These are phyloP conservation scores for Apiospora aurea DNA, from an alignment of 2,329 filamentous ascomycete genomes.

Conservation along the genomic window DNA sequence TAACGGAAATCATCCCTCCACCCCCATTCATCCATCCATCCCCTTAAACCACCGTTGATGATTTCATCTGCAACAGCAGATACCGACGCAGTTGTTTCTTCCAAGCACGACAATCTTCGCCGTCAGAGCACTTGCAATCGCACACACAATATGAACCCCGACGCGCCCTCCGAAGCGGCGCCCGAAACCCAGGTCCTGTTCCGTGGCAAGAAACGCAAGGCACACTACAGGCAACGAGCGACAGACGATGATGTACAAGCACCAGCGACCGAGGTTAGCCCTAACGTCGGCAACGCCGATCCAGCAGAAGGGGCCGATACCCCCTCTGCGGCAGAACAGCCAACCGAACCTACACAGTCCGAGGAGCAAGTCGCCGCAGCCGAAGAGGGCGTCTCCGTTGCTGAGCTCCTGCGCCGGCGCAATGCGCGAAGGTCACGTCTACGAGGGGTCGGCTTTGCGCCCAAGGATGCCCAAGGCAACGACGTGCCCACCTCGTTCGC, in stretches of 20 bases:
- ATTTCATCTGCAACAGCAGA: neutral
- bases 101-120: neutral
- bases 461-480: conserved; percentile 37
- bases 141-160: conserved; percentile 34
- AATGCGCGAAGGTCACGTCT: conserved; percentile 57
- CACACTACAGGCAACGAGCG: conserved; percentile 59
- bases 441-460: conserved; percentile 64
- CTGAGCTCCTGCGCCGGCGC: conserved; percentile 59
- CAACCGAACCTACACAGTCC: neutral
- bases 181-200: conserved; percentile 54
- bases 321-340: conserved; percentile 20
- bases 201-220: conserved; percentile 67
- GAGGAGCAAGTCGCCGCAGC: conserved; percentile 35
- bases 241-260: conserved; percentile 35
- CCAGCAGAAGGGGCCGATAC: neutral
- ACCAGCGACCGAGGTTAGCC: neutral
- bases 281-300: neutral
- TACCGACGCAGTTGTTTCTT: neutral
- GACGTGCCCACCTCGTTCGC: neutral
- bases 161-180: conserved; percentile 32
- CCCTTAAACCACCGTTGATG: neutral
- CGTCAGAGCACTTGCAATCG: neutral
- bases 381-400: conserved; percentile 52
- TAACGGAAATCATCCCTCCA: neutral
- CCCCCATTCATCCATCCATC: neutral